Evolutionary conservation across 2,329 filamentous ascomycete genomes (phyloP), one percentile per base, ranked within the genome.

Genomic region (Sporothrix inflata): DNA sequence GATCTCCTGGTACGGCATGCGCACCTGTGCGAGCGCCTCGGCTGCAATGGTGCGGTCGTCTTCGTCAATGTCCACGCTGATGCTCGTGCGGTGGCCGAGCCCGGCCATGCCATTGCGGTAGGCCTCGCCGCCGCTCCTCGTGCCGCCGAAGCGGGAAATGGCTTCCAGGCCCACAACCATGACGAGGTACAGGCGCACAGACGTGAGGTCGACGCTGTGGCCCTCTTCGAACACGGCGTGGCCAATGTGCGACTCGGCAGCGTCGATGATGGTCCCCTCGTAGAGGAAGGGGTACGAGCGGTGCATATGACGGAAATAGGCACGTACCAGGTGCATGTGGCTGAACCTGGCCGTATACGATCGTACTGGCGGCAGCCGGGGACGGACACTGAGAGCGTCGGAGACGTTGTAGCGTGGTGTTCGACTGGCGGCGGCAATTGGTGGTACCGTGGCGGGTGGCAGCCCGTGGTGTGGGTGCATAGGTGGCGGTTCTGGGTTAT

Each of bases 141-240:
- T 53, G n/a, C 34, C 38, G 5, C 49, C 51, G 2, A 81, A 83
- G 1, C 83, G 78, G 72, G 83, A 79, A 27, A 85, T 75, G 0
- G 82, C 84, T 0, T 82, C 83, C 51, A 81, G 81, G 0, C 83
- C 83, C 42, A 85, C 82, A n/a, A 83, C 82, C 81, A 84, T 83
- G 74, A 84, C 78, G 12, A 84, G 80, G 72, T 82, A 83, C 2
- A 83, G 74, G 7, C 82, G 73, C 3, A 80, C 83, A 11, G 80
- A 79, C 38, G 79, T 78, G 27, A 78, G 73, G 45, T 79, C 78
- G 5, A 77, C 75, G 5, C 77, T 72, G 73, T 75, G 14, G 75
- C 74, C 21, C 76, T 72, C 45, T 6, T 65, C 66, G 9, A 66
- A 66, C 12, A 66, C 63, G 16, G 63, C 63, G 6, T 66, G 63